A percentile compares a stretch with the other conserved stretches of the same genome.
Conservation (phyloP, 2,329 filamentous ascomycete genomes). For the Diaporthe capsici region DNA sequence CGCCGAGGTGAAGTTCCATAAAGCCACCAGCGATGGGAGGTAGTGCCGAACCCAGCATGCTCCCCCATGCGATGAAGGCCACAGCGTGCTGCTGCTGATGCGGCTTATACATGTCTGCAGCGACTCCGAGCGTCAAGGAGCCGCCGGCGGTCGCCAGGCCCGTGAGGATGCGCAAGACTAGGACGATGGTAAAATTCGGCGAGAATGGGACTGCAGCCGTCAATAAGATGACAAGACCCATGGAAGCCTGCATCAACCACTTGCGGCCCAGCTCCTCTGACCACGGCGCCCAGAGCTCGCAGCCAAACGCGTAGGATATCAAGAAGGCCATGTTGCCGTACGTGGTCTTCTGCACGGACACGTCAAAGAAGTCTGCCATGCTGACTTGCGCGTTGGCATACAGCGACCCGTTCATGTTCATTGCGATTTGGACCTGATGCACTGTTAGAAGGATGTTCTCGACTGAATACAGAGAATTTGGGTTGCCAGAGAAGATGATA, state of each 20-base stretch:
- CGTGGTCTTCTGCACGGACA: conserved; percentile 61
- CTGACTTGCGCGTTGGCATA: conserved; percentile 63
- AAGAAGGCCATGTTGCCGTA: conserved; percentile 65
- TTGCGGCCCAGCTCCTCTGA: conserved; percentile 67
- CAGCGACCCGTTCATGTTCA: conserved; percentile 69
- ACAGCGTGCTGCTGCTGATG: conserved; percentile 72
- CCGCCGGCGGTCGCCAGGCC: conserved; percentile 75
- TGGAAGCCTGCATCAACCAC: conserved; percentile 63
- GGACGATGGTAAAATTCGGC: conserved; percentile 55
- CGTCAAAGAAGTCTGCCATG: conserved; percentile 59
- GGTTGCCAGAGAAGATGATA: background rate
- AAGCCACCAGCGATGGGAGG: conserved; percentile 70
- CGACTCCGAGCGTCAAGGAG: conserved; percentile 74
- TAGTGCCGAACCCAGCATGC: conserved; percentile 66
- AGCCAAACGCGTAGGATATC: conserved; percentile 64
- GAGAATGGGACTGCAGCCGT: conserved; percentile 61
- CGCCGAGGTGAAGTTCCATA: conserved; percentile 52
- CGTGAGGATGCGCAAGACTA: conserved; percentile 60
- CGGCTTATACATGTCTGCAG: conserved; percentile 73
- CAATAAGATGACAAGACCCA: conserved; percentile 67
- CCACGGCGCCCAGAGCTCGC: conserved; percentile 68
- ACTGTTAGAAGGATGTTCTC: background rate
- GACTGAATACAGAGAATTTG: background rate
- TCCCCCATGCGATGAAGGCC: conserved; percentile 63
- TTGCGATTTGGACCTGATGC: conserved; percentile 61